Base-by-base conservation (phyloP, 495 filamentous ascomycete species). In the Penicillium egyptiacum region DNA sequence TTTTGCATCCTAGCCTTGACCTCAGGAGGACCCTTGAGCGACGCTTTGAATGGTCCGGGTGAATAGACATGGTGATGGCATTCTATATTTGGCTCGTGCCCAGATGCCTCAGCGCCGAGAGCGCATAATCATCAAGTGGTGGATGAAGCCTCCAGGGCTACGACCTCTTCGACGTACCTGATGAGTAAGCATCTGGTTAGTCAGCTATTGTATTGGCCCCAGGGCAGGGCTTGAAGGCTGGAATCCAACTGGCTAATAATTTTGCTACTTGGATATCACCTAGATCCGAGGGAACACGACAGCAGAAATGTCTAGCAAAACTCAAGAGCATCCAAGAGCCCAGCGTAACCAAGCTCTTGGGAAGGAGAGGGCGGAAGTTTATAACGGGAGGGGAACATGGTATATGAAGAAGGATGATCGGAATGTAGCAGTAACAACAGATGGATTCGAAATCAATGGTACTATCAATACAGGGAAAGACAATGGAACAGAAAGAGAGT, bases 1-100 rank as follows among this genome's bases (percentile, higher is more conserved):
- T 75, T 59, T 65, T 75, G 61, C 73, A 76, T n/a, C 73, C 73
- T 16, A 56, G 46, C 53, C 49, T 66, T n/a, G 73, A 76, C 62
- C 60, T 70, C 11, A 55, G 42, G 17, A 44, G 52, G 25, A 46
- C 31, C 10, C 46, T 26, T 14, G 40, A 30, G 39, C 45, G 25
- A 23, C 39, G 19, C 30, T 14, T 58, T 33, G 42, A 16, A 6
- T 26, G 50, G 28, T 14, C 20, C 16, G 17, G 40, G 14, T 22
- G 30, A 35, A 25, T n/a, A 3, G 57, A 31, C 57, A 60, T 60
- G 6, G 20, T 16, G 23, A 49, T 22, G 25, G 23, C 49, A 52
- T 52, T 17, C 16, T 52, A 52, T 8, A 19, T 6, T 40, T 20
- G 45, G 11, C 23, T 23, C n/a, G 22, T 14, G 35, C 23, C 33